phyloP scores from a whole-genome alignment of 768 basidiomycete genomes.

The Mycena filopes region DNA sequence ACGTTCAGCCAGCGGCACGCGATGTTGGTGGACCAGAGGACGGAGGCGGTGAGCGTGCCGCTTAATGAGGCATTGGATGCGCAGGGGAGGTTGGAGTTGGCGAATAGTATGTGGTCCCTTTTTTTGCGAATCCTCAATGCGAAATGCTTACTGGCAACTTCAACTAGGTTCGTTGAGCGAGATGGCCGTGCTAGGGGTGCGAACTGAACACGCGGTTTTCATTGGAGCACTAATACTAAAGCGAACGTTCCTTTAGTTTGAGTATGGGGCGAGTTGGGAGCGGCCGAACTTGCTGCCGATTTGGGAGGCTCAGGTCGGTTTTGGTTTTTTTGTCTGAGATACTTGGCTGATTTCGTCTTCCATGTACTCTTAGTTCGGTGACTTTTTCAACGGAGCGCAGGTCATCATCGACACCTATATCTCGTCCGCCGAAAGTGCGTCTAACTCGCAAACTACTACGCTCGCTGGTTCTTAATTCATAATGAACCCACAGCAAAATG shows the following conservation, averaged over 20 bases:
- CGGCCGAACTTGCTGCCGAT: conserved; percentile 82
- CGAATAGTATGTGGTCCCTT: conserved; percentile 78
- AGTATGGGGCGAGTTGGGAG: conserved; percentile 93
- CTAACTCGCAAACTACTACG: background rate
- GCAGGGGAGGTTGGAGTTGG: conserved; percentile 80
- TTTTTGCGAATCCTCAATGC: background rate
- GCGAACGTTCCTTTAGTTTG: conserved; percentile 64
- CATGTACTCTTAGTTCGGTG: conserved; percentile 72
- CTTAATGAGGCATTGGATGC: conserved; percentile 76
- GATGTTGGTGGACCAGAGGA: conserved; percentile 91
- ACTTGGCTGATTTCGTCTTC: background rate
- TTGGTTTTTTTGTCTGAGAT: background rate
- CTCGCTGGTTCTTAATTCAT: conserved; percentile 4
- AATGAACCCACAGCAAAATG: conserved; percentile 75
- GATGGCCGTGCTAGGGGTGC: conserved; percentile 88
- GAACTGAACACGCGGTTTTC: background rate
- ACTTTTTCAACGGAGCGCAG: conserved; percentile 92
- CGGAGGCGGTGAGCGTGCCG: conserved; percentile 83
- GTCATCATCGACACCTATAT: conserved; percentile 92
- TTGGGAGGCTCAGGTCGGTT: conserved; percentile 88
- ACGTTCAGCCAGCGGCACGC: conserved; percentile 82
- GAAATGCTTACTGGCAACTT: conserved; percentile 1
- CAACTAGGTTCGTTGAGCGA: conserved; percentile 84
- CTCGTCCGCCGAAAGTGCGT: conserved; percentile 80
- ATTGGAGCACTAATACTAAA: conserved; percentile 10